Percentiles rank a stretch among this genome's conserved stretches.
Conservation (phyloP, 78 protist genomes). For the Dictyostelium firmibasis region DNA sequence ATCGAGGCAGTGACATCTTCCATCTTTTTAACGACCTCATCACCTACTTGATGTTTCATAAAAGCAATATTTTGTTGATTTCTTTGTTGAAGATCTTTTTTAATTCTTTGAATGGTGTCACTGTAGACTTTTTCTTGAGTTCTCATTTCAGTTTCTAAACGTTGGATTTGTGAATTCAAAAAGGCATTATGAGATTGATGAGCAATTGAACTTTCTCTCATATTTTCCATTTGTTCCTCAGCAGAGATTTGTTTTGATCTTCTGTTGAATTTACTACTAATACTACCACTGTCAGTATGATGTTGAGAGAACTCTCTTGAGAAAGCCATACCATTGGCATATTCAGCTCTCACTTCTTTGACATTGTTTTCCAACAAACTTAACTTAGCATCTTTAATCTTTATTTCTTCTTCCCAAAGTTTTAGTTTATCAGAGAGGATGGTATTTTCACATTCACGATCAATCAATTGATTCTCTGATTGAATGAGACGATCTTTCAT, state of each 20-base stretch:
- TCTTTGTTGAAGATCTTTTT: conserved; percentile 53
- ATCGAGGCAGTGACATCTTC: not conserved
- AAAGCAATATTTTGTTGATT: conserved; percentile 73
- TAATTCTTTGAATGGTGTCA: conserved; percentile 70
- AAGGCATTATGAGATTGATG: conserved; percentile 79
- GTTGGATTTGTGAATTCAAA: conserved; percentile 42
- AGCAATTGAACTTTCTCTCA: conserved; percentile 70
- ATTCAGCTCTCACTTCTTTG: conserved; percentile 65
- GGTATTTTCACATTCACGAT: conserved; percentile 41
- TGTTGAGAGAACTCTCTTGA: conserved; percentile 49
- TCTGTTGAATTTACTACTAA: not conserved
- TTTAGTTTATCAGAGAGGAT: conserved; percentile 36
- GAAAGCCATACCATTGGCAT: conserved; percentile 69
- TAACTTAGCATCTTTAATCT: conserved; percentile 65
- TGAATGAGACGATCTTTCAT: conserved; percentile 48
- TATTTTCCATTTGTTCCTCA: conserved; percentile 63
- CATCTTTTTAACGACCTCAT: conserved; percentile 39
- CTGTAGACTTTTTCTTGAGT: conserved; percentile 65
- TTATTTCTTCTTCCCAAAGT: conserved; percentile 74
- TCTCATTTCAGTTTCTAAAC: conserved; percentile 59
- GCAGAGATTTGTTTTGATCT: conserved; percentile 34
- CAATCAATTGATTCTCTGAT: conserved; percentile 57
- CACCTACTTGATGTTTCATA: conserved; percentile 74
- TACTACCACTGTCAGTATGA: not conserved
- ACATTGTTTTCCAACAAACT: conserved; percentile 46